Evolutionary conservation across 1,284 basidiomycete genomes (phyloP), one percentile per base, ranked within the genome.

Genomic region (Irpex sp.): DNA sequence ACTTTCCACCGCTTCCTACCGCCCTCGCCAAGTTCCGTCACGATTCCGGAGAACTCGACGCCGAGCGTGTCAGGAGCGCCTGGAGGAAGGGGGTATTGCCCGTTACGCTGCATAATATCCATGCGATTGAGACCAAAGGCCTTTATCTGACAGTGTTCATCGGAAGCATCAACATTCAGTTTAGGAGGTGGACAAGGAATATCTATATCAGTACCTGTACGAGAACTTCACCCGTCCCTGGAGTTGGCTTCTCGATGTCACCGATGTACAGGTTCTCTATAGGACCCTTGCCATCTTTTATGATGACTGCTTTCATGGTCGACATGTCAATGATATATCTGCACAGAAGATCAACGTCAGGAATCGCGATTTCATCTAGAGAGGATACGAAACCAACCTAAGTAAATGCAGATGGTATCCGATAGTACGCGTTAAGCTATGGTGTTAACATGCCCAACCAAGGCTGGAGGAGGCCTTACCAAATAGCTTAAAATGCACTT

Each of bases 111-210:
- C 48, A 75, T 66, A 56, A 95, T 82, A 73, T 97, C 95, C 93
- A 95, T 91, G 26, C 94, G 83, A 77, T 97, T 97, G 64, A 96
- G 75, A 13, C 93, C 94, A 73, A 96, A 96, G 0, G 88, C 88
- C 71, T 86, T 87, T 70, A 91, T 80, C 91, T 90, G 26, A 40
- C 19, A 5, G 57, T 2, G 31, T 44, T 44, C 17, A 59, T 58
- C 57, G 19, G 65, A 47, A 56, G 62, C 36, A 63, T 49, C 38
- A 48, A 59, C 26, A 26, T 26, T 26, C 26, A 26, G 26, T 26
- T 26, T 26, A 4, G 26, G 26, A 26, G 26, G 26, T 26, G 26
- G 26, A 26, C 3, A 26, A 26, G 26, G 26, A 4, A 26, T 26
- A 26, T 26, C 26, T 26, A 67, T 78, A 38, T 6, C 6, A 15